A percentile compares a stretch with the other conserved stretches of the same genome.
Conservation (phyloP, 768 basidiomycete genomes). For the Psilocybe cubensis region DNA sequence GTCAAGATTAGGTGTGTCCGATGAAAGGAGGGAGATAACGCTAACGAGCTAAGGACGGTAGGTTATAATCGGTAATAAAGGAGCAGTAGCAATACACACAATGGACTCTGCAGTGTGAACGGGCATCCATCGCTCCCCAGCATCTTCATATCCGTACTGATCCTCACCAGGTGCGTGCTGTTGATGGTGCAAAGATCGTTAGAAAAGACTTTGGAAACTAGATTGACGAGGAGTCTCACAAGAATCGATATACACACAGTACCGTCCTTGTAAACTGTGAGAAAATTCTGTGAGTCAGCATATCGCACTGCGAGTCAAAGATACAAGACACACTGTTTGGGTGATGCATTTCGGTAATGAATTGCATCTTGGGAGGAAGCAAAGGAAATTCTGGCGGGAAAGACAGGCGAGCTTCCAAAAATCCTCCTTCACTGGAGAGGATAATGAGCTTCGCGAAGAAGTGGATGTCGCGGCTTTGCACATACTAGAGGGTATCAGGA, state of each 20-base stretch:
- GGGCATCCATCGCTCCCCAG: conserved; percentile 96
- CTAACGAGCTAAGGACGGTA: conserved; percentile 73
- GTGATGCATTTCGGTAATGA: conserved; percentile 96
- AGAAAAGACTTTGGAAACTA: not conserved
- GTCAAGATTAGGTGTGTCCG: conserved; percentile 88
- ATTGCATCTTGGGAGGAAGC: conserved; percentile 93
- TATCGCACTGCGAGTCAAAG: not conserved
- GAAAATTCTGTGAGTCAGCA: conserved; percentile 8
- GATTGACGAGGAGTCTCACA: conserved; percentile 41
- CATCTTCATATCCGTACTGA: conserved; percentile 96
- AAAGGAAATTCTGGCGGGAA: conserved; percentile 93
- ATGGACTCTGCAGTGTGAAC: conserved; percentile 98
- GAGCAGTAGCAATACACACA: conserved; percentile 48
- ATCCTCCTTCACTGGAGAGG: conserved; percentile 82
- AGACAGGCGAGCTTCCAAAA: conserved; percentile 88
- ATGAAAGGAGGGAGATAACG: conserved; percentile 94
- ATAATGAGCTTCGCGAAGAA: not conserved
- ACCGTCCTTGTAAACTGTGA: conserved; percentile 88
- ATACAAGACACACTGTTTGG: conserved; percentile 78
- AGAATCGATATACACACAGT: conserved; percentile 96
- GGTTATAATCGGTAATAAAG: conserved; percentile 4
- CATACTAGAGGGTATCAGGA: conserved; percentile 90
- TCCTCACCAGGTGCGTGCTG: conserved; percentile 97
- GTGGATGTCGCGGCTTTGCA: not conserved
- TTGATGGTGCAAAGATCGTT: not conserved